Conservation (phyloP, 2,329 filamentous ascomycete species). For the Monilinia fructigena region DNA sequence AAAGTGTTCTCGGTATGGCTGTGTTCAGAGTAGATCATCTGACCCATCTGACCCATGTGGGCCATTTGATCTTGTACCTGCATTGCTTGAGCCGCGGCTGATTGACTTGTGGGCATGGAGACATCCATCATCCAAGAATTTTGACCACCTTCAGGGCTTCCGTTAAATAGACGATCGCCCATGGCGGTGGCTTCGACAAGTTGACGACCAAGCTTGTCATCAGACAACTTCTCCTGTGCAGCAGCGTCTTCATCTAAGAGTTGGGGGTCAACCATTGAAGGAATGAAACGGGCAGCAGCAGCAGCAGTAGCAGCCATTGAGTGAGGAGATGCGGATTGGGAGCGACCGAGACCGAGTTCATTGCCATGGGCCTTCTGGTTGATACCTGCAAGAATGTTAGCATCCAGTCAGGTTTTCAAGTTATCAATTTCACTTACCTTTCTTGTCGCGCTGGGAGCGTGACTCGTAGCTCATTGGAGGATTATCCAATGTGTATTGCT, state of each 20-base stretch:
- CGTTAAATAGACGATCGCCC: constrained; percentile 30
- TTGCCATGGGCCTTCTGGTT: constrained; percentile 8
- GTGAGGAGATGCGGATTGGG: constrained; percentile 35
- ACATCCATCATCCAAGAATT: constrained; percentile 36
- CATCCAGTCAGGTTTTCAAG: background rate
- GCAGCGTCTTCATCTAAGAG: constrained; percentile 35
- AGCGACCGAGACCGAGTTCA: constrained; percentile 14
- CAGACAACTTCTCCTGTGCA: constrained; percentile 27
- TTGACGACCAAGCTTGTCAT: constrained; percentile 31
- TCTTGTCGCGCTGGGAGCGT: constrained; percentile 41
- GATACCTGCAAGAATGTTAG: constrained; percentile 13
- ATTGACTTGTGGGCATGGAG: constrained; percentile 12
- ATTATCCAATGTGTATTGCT: constrained; percentile 59
- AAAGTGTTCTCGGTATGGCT: constrained; percentile 25
- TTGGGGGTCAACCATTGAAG: constrained; percentile 41
- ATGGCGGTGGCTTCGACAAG: constrained; percentile 32
- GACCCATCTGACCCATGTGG: constrained; percentile 27
- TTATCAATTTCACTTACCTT: constrained; percentile 40
- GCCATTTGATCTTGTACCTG: constrained; percentile 18
- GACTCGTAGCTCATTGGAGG: constrained; percentile 52
- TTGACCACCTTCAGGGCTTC: constrained; percentile 28
- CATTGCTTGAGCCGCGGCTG: constrained; percentile 7
- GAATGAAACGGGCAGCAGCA: constrained; percentile 36
- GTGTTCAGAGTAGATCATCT: constrained; percentile 31
- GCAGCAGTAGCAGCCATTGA: constrained; percentile 37